Base-by-base conservation (phyloP, 495 filamentous ascomycete species). In the Letharia columbiana region DNA sequence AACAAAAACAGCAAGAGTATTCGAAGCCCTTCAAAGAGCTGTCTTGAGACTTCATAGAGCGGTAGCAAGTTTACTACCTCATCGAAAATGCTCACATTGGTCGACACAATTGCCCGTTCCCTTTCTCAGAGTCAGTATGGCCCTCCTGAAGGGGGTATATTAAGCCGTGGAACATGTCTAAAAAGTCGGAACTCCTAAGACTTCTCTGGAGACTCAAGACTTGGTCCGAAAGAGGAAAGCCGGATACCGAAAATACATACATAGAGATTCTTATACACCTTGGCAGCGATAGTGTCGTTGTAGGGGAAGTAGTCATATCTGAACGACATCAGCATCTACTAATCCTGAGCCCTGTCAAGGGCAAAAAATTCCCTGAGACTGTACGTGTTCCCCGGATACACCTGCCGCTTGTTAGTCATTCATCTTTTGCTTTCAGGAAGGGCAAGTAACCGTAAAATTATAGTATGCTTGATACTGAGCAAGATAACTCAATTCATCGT, bases 71-170 rank as follows among this genome's bases (percentile, higher is more conserved):
- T 3, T 17, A 33, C 3, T 33, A 33, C 15, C 4, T 9, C 20
- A 10, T 23, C 3, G 13, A 12, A 18, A 18, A 35, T 56, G 4
- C 52, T 56, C 37, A 56, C 52, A 80, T 66, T 77, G 75, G 64
- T 89, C 87, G 41, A 84, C 74, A 70, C 88, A 90, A 62, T 88
- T 89, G 7, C 84, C 86, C 0, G 77, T 71, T 57, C 76, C 76
- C 54, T 57, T 37, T 57, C 33, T 57, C 33, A 10, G 6, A 18
- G 33, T 57, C 33, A 57, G 33, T 57, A 37, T 57, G 20, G 54
- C 33, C 33, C 28, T 6, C 10, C 20, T 18, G 31, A 57, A 28
- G 33, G 54, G 54, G 31, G 54, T 8, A 37, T 10, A 10, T n/a
- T 57, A 33, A 37, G 54, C 54, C 54, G 37, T 57, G 33, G 54